These are phyloP conservation scores for Boletus huronensis DNA, from an alignment of 768 basidiomycete species.

Conservation along the genomic window DNA sequence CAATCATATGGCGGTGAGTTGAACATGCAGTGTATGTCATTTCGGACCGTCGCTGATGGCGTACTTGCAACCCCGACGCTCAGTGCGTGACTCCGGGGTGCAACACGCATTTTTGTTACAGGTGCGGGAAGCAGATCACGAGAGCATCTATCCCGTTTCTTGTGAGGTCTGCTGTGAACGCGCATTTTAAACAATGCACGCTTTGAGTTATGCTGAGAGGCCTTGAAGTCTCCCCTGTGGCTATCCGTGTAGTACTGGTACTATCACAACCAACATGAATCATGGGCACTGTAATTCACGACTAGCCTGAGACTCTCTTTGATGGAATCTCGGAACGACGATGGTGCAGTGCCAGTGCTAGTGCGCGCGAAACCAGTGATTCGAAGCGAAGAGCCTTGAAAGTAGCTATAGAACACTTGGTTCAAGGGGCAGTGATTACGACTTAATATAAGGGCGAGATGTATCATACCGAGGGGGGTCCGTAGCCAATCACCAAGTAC, in stretches of 20 bases:
- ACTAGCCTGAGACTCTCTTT: no score
- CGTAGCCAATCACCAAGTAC: no score
- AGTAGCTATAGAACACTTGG: no score
- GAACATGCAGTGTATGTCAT: not conserved
- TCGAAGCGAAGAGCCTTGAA: no score
- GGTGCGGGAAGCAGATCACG: conserved; percentile 47
- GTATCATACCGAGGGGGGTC: no score
- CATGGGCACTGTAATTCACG: no score
- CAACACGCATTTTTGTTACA: conserved; percentile 55
- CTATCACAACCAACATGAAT: not conserved
- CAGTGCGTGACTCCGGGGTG: conserved; percentile 54
- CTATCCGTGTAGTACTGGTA: not conserved
- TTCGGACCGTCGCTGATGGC: not conserved
- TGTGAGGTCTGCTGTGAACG: conserved; percentile 29
- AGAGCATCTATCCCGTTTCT: conserved; percentile 30
- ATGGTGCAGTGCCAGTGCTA: no score
- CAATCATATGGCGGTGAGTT: conserved; percentile 57
- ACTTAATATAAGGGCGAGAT: no score
- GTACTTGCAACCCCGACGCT: not conserved
- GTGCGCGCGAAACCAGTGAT: no score
- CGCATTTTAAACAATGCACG: conserved; percentile 34
- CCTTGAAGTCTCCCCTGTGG: not conserved
- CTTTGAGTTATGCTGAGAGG: conserved; percentile 17
- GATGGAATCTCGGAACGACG: no score
- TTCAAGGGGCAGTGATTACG: no score